Conservation (phyloP, 169 alveolate species). For the Plasmodium berghei region DNA sequence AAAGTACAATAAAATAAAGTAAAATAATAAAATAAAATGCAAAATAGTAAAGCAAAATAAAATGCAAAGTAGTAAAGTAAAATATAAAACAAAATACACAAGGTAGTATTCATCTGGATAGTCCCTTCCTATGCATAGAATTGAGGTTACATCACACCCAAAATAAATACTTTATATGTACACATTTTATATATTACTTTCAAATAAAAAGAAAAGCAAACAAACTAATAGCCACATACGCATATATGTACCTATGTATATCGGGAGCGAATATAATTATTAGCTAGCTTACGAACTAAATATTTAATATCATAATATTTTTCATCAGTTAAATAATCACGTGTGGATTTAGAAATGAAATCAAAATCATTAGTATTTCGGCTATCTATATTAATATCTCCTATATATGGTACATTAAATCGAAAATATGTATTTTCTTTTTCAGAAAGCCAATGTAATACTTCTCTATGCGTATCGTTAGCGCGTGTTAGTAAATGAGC, state of each 20-base stretch:
- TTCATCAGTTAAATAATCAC: conserved; percentile 76
- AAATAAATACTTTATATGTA: too few relatives aligned
- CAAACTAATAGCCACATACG: neutral
- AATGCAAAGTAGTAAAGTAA: too few relatives aligned
- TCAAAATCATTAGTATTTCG: conserved; percentile 62
- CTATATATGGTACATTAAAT: conserved; percentile 77
- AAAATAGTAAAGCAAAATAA: too few relatives aligned
- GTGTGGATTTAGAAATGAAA: conserved; percentile 75
- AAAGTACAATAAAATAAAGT: too few relatives aligned
- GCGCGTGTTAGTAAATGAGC: conserved; percentile 75
- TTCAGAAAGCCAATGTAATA: conserved; percentile 72
- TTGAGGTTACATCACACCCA: too few relatives aligned
- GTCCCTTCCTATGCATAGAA: too few relatives aligned
- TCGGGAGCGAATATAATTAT: conserved; percentile 57
- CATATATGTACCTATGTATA: neutral
- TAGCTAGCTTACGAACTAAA: conserved; percentile 75
- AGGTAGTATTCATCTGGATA: too few relatives aligned
- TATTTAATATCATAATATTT: conserved; percentile 73
- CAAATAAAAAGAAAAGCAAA: too few relatives aligned
- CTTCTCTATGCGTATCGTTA: conserved; percentile 76
- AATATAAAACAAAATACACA: too few relatives aligned
- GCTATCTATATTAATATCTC: conserved; percentile 76
- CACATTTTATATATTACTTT: too few relatives aligned
- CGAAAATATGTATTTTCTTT: conserved; percentile 75
- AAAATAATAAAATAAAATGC: too few relatives aligned